Conservation (phyloP, 1,284 basidiomycete species). For the Stygiomarasmius scandens region DNA sequence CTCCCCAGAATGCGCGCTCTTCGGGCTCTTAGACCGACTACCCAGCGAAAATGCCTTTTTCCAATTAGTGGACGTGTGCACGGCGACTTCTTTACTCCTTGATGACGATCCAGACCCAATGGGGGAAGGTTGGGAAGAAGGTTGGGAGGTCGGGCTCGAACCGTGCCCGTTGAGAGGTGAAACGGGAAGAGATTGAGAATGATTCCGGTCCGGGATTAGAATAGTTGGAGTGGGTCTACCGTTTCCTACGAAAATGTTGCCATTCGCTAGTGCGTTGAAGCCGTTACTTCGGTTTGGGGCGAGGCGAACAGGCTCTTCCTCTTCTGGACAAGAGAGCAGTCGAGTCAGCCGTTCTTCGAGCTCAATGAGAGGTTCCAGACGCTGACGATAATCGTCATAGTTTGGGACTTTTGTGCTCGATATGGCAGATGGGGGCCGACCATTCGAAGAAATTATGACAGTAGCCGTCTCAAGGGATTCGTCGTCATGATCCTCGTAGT, state of each 20-base stretch:
- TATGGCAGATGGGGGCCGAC: constrained; percentile 47
- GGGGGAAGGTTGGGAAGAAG: constrained; percentile 9
- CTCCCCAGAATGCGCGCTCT: constrained; percentile 67
- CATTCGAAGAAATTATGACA: constrained; percentile 51
- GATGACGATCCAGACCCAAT: constrained; percentile 30
- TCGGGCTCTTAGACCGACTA: constrained; percentile 62
- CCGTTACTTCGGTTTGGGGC: constrained; percentile 14
- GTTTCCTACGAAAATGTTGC: constrained; percentile 21
- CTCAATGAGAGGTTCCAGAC: constrained; percentile 63
- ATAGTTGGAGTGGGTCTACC: constrained; percentile 53
- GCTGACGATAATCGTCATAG: constrained; percentile 61
- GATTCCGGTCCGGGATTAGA: constrained; percentile 43
- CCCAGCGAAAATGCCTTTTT: constrained; percentile 68
- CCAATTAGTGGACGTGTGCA: constrained; percentile 71
- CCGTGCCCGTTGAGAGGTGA: constrained; percentile 27
- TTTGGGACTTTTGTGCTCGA: constrained; percentile 52
- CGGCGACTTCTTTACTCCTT: constrained; percentile 55
- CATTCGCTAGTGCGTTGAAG: constrained; percentile 35
- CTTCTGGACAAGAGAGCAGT: constrained; percentile 63
- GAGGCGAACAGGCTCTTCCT: constrained; percentile 58
- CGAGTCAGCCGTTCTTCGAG: constrained; percentile 69
- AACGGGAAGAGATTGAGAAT: constrained; percentile 36
- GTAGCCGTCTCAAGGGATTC: constrained; percentile 49
- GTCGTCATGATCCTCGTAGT: constrained; percentile 60
- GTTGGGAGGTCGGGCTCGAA: not conserved